Evolutionary conservation across 2,329 filamentous ascomycete species (phyloP), one percentile per base, ranked within the genome.

Genomic region (Penicillium fuscoglaucum): DNA sequence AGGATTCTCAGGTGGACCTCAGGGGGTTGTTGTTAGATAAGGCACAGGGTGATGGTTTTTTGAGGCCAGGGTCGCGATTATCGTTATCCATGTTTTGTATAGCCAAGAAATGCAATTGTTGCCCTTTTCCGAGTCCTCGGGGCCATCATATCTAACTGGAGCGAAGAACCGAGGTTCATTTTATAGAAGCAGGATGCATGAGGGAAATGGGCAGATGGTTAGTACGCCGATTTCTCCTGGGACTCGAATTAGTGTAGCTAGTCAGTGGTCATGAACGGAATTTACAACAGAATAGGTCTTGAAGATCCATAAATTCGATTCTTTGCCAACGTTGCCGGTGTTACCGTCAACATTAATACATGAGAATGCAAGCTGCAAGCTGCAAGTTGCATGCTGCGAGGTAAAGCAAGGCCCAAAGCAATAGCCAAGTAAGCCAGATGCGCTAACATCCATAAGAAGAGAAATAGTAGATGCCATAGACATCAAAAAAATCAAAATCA

Each of bases 311-410:
- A 10, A 15, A 29, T 53, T 47, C 41, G 29, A 46, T 53, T 53
- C 21, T 52, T 44, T 31, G 29, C 31, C 15, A 44, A 21, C 24
- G 21, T 33, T 24, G 37, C 19, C 21, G 31, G 40, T 26, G 5
- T 15, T n/a, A 26, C 50, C 19, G 39, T 37, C 41, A 53, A 53
- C 40, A 28, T 29, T n/a, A 52, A 47, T 61, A 58, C 46, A 45
- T 49, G 43, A 33, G 37, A 48, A 53, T 44, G 31, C 48, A 46
- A 52, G 40, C 47, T 31, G 47, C 40, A 45, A 52, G 31, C 26
- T 26, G 47, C 40, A 24, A 52, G 40, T 41, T 28, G 48, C 41
- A 24, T 31, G 51, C 10, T 28, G 21, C 15, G 10, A 49, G 47
- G 17, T 26, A 49, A 55, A 28, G 37, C 29, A 43, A 35, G 24